Evolutionary conservation across 495 filamentous ascomycete species (phyloP).

Genomic region (Xylaria flabelliformis): DNA sequence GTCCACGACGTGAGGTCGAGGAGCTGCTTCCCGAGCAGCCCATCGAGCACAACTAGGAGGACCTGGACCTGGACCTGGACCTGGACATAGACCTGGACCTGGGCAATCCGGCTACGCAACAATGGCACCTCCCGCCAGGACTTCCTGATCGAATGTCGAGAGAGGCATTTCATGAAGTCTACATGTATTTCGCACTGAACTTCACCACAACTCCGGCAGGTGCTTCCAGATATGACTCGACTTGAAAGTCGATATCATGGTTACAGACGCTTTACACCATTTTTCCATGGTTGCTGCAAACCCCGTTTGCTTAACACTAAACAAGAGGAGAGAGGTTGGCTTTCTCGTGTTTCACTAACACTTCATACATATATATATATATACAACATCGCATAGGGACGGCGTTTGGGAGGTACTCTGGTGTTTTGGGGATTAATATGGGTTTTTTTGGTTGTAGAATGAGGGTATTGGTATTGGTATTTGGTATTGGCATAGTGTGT

Average conservation of each 20-base stretch:
- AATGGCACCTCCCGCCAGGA: background rate
- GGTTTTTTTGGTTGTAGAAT: background rate
- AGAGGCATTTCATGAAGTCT: background rate
- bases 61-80: background rate
- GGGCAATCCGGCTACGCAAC: background rate
- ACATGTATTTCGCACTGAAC: background rate
- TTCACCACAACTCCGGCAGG: background rate
- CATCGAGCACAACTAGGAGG: slow-evolving; percentile 70
- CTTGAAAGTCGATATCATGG: background rate
- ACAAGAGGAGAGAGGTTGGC: background rate
- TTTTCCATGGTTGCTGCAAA: background rate
- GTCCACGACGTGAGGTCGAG: slow-evolving; percentile 63
- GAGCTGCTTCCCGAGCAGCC: slow-evolving; percentile 84
- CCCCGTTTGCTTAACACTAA: background rate
- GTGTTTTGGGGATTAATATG: slow-evolving; percentile 6
- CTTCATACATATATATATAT: slow-evolving; percentile 22
- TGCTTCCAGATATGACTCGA: background rate
- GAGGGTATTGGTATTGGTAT: slow-evolving; percentile 10
- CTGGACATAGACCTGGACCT: no score
- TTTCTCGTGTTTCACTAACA: background rate
- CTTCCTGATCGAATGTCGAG: background rate
- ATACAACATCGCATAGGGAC: slow-evolving; percentile 31
- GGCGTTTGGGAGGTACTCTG: slow-evolving; percentile 30
- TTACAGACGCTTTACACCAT: background rate
- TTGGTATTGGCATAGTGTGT: background rate